A percentile compares a stretch with the other conserved stretches of the same genome.
Evolutionary conservation across 148 eudicot species (phyloP).

Genomic region (Arctostaphylos glauca): DNA sequence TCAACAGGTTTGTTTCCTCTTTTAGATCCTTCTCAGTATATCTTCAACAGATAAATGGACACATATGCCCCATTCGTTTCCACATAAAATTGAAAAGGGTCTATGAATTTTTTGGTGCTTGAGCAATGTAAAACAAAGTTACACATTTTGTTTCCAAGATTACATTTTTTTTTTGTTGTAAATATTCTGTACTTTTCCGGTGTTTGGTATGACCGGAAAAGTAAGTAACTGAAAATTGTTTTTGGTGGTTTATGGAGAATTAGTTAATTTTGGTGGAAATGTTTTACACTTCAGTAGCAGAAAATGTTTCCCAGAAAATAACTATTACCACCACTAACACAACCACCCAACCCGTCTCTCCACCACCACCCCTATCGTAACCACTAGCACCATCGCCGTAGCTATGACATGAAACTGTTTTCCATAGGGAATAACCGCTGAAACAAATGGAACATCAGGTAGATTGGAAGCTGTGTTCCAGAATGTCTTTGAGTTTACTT

Average conservation of each 20-base stretch:
- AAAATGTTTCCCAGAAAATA: not conserved
- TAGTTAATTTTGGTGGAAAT: not conserved
- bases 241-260: not conserved
- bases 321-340: not conserved
- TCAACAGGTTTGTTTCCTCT: not conserved
- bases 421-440: not conserved
- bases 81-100: not conserved
- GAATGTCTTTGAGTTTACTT: not conserved
- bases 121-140: not conserved
- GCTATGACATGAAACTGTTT: not conserved
- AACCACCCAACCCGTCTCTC: not conserved
- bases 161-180: too few relatives aligned
- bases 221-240: too few relatives aligned
- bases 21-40: not conserved
- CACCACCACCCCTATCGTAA: not conserved
- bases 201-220: too few relatives aligned
- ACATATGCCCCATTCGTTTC: not conserved
- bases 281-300: not conserved
- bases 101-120: not conserved
- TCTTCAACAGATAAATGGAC: not conserved
- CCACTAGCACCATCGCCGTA: too few relatives aligned
- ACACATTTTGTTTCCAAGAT: too few relatives aligned
- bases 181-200: too few relatives aligned
- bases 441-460: not conserved
- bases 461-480: not conserved